phyloP scores from a whole-genome alignment of 176 grass and related monocot species.

The Pontederia paniculata region DNA sequence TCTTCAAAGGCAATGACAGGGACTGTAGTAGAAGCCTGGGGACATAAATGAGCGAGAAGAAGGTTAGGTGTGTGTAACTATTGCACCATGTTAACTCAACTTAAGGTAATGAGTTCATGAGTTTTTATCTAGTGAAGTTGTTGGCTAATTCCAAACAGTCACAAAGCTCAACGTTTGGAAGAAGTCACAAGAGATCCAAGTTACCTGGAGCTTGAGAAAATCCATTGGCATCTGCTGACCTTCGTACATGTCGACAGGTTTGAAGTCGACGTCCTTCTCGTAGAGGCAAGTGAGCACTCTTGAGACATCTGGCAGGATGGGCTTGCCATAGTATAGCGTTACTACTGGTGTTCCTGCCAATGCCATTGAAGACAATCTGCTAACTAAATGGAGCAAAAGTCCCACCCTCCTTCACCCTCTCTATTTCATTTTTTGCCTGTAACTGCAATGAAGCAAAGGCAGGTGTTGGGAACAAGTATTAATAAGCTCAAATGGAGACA shows the following conservation, averaged over 20 bases:
- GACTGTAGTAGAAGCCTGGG: constrained; percentile 45
- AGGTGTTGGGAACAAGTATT: constrained; percentile 44
- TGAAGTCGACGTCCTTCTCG: constrained; percentile 55
- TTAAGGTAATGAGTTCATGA: not conserved
- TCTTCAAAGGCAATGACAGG: constrained; percentile 60
- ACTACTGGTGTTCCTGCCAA: constrained; percentile 30
- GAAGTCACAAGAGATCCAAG: constrained; percentile 13
- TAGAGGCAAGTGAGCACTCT: constrained; percentile 78
- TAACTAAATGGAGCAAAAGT: not conserved
- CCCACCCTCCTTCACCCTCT: not conserved
- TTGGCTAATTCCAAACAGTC: not conserved
- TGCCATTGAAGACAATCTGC: constrained; percentile 22
- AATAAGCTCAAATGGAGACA: not conserved
- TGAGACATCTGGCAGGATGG: constrained; percentile 65
- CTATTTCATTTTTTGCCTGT: not conserved
- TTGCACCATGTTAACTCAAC: not conserved
- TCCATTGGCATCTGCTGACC: constrained; percentile 21
- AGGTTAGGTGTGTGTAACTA: not conserved
- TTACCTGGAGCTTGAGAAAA: constrained; percentile 77
- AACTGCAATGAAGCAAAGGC: constrained; percentile 50
- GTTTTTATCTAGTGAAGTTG: too few relatives aligned
- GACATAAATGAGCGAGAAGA: constrained; percentile 1
- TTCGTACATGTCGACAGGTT: constrained; percentile 15
- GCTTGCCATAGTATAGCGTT: constrained; percentile 66
- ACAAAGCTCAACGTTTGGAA: not conserved